Base-by-base conservation (phyloP, 2,329 filamentous ascomycete genomes). In the Colletotrichum godetiae region DNA sequence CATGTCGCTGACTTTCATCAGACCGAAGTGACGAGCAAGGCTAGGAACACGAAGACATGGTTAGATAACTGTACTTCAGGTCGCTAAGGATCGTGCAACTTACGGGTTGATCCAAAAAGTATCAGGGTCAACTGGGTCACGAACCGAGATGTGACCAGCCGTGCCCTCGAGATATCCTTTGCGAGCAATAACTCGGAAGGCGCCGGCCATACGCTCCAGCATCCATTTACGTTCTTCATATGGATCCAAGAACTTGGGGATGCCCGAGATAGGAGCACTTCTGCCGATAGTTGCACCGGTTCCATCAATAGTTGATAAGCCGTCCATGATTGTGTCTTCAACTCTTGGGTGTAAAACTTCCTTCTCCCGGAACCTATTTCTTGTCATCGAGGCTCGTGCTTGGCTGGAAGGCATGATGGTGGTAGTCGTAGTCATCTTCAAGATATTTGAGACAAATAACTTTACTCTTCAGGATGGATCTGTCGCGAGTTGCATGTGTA, bases 371-470 rank as follows among this genome's bases (percentile, higher is more conserved):
- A n/a, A 6, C 6, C 0, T 1, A 49, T 10, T 19, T 49, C 19
- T 7, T 49, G 19, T 49, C 19, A 49, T 19, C 42, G 19, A 49
- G 42, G 19, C 42, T 49, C 42, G 42, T 15, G 15, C 19, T 49
- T n/a, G 42, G 42, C n/a, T n/a, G 42, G 42, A 19, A 0, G 19
- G 42, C 42, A n/a, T 10, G 8, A 4, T 19, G 42, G 42, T 49
- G 6, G 19, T 49, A n/a, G 19, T n/a, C 4, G 42, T 49, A 49
- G 19, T 15, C 42, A 49, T 49, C 19, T n/a, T 49, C 0, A 49
- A 0, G 3, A 42, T 42, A 15, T 42, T 0, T 0, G 0, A 42
- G 37, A 0, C 13, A 42, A 42, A 42, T 15, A 15, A 42, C 0
- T 19, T 42, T 13, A 19, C 37, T 42, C 37, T 2, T 42, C 37